Conservation (phyloP, 164 flowering plant genomes). For the Paratinospora sagittata region DNA sequence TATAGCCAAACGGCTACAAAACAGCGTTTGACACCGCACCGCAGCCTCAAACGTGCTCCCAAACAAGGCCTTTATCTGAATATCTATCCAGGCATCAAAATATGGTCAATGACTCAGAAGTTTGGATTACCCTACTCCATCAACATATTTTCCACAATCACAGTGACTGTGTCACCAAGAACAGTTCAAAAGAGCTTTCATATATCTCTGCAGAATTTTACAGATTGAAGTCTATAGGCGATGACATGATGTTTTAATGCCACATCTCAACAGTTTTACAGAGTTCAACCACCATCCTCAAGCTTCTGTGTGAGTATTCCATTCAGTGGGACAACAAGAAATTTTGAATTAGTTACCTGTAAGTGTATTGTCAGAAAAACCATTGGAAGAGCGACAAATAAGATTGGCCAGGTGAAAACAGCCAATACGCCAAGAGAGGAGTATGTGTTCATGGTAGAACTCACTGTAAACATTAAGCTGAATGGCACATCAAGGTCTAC, state of each 20-base stretch:
- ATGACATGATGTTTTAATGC: not conserved
- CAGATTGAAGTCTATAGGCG: not conserved
- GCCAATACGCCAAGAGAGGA: conserved; percentile 45
- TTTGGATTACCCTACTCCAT: too few species aligned
- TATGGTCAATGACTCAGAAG: too few species aligned
- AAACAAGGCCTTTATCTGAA: too few species aligned
- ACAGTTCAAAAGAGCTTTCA: too few species aligned
- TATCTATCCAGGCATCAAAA: too few species aligned
- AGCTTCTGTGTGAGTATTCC: not conserved
- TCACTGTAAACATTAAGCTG: conserved; percentile 29
- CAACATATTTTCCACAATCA: too few species aligned
- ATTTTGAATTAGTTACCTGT: conserved; percentile 44
- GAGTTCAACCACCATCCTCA: not conserved
- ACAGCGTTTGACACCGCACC: too few species aligned
- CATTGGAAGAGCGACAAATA: conserved; percentile 54
- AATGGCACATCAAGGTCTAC: conserved; percentile 60
- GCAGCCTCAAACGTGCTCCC: too few species aligned
- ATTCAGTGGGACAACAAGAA: not conserved
- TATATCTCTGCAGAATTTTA: not conserved
- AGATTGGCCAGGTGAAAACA: conserved; percentile 62
- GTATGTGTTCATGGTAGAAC: conserved; percentile 40
- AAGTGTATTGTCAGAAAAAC: conserved; percentile 39
- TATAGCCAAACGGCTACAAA: too few species aligned
- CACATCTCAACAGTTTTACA: not conserved
- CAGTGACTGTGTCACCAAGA: too few species aligned